Evolutionary conservation across 495 filamentous ascomycete genomes (phyloP).

Genomic region (Xylaria sp.): DNA sequence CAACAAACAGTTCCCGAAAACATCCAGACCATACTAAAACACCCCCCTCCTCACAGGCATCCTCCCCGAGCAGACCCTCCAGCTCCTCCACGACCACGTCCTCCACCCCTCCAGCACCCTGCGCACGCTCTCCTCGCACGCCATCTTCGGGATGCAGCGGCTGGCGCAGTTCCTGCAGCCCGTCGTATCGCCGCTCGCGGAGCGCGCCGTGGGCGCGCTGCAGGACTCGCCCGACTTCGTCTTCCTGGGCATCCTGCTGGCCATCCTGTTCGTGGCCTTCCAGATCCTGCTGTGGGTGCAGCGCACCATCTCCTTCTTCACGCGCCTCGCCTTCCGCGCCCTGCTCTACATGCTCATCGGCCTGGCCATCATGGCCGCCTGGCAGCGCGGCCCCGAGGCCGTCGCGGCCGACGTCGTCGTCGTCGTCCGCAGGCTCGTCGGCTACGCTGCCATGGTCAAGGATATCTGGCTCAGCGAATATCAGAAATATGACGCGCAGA

Average conservation of each 20-base stretch:
- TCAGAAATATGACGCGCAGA: slow-evolving; percentile 51
- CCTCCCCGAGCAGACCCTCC: slow-evolving; percentile 47
- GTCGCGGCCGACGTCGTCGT: slow-evolving; percentile 61
- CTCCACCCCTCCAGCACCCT: slow-evolving; percentile 45
- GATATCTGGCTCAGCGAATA: slow-evolving; percentile 66
- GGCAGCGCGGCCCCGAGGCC: slow-evolving; percentile 67
- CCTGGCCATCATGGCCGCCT: slow-evolving; percentile 61
- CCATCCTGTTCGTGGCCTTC: slow-evolving; percentile 65
- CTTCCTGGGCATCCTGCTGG: slow-evolving; percentile 59
- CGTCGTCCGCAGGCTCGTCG: slow-evolving; percentile 40
- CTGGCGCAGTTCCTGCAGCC: slow-evolving; percentile 25
- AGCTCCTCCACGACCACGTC: slow-evolving; percentile 47
- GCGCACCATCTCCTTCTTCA: slow-evolving; percentile 75
- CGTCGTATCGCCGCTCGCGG: slow-evolving; percentile 57
- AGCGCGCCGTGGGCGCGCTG: slow-evolving; percentile 47
- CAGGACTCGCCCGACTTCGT: slow-evolving; percentile 65
- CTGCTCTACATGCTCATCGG: slow-evolving; percentile 65
- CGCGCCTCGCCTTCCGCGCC: slow-evolving; percentile 63
- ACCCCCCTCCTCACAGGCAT: no score
- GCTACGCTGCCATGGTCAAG: slow-evolving; percentile 59
- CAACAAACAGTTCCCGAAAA: no score
- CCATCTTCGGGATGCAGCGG: slow-evolving; percentile 44
- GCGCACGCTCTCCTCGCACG: slow-evolving; percentile 41
- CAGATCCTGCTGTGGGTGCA: slow-evolving; percentile 71
- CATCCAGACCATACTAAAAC: no score